A percentile compares a stretch with the other conserved stretches of the same genome.
Conservation (phyloP, 192 early-diverging fungal species). For the Tieghemiomyces parasiticus region DNA sequence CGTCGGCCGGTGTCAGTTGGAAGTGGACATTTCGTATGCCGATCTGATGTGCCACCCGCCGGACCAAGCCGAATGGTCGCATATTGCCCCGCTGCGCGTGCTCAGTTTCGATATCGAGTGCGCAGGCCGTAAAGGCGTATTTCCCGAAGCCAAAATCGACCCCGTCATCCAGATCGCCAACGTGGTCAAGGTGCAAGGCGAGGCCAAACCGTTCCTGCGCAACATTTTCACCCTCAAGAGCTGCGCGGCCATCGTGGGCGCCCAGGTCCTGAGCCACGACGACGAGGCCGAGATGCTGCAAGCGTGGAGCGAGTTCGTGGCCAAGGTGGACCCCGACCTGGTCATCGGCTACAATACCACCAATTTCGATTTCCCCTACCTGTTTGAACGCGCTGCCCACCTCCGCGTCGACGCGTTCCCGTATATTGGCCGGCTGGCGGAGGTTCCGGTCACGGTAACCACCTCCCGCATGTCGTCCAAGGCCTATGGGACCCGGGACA, state of each 20-base stretch:
- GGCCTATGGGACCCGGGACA: constrained; percentile 85
- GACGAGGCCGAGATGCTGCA: constrained; percentile 62
- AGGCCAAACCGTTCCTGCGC: constrained; percentile 75
- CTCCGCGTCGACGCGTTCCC: constrained; percentile 65
- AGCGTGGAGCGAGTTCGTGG: constrained; percentile 77
- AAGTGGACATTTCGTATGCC: constrained; percentile 60
- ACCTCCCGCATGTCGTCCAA: constrained; percentile 65
- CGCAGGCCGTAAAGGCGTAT: constrained; percentile 85
- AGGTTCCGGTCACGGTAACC: constrained; percentile 16
- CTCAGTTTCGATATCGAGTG: constrained; percentile 99
- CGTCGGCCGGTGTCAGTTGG: constrained; percentile 46
- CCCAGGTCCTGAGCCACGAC: constrained; percentile 68
- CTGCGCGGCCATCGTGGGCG: constrained; percentile 85
- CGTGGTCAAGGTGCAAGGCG: constrained; percentile 82
- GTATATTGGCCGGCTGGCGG: constrained; percentile 61
- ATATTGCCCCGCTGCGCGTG: constrained; percentile 86
- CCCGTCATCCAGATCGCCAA: constrained; percentile 97
- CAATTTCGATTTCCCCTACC: constrained; percentile 95
- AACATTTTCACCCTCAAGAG: constrained; percentile 89
- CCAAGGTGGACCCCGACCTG: constrained; percentile 78
- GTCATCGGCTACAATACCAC: constrained; percentile 93
- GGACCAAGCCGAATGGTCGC: constrained; percentile 72
- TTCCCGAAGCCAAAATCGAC: constrained; percentile 82
- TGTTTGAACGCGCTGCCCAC: constrained; percentile 74
- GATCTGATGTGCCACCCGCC: constrained; percentile 72